Percentiles rank a stretch among this genome's conserved stretches.
Conservation (phyloP, 306 rosid species). For the Calophaca sinica region DNA sequence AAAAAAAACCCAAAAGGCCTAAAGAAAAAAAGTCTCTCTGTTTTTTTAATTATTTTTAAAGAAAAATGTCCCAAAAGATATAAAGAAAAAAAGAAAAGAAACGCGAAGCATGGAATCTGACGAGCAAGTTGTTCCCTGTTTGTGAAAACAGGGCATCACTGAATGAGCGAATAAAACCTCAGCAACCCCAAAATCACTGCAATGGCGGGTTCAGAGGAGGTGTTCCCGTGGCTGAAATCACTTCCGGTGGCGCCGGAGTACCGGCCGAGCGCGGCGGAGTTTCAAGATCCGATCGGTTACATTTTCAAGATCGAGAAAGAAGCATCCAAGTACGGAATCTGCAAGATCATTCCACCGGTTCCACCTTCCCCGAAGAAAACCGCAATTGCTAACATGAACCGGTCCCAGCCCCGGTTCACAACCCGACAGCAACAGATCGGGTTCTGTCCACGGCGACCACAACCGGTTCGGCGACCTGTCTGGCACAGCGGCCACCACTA, state of each 20-base stretch:
- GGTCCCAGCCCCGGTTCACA: conserved; percentile 73
- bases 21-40: not conserved
- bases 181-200: too few relatives aligned
- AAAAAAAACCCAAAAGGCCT: not conserved
- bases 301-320: conserved; percentile 87
- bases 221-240: conserved; percentile 71
- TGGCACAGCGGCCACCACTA: conserved; percentile 82
- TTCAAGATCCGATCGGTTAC: conserved; percentile 90
- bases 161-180: conserved; percentile 47
- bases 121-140: conserved; percentile 23
- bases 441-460: conserved; percentile 71
- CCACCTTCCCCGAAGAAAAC: conserved; percentile 70
- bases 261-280: conserved; percentile 69
- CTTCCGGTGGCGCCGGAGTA: conserved; percentile 80
- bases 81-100: conserved; percentile 23
- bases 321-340: conserved; percentile 81
- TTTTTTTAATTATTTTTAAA: not conserved
- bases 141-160: conserved; percentile 45
- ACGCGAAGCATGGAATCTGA: conserved; percentile 54
- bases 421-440: conserved; percentile 92
- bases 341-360: conserved; percentile 82
- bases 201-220: conserved; percentile 73
- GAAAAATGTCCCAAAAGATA: conserved; percentile 33
- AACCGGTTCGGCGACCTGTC: conserved; percentile 73
- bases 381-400: conserved; percentile 65